A percentile compares a stretch with the other conserved stretches of the same genome.
Conservation (phyloP, 1,284 basidiomycete genomes). For the Cystobasidium pallidum region DNA sequence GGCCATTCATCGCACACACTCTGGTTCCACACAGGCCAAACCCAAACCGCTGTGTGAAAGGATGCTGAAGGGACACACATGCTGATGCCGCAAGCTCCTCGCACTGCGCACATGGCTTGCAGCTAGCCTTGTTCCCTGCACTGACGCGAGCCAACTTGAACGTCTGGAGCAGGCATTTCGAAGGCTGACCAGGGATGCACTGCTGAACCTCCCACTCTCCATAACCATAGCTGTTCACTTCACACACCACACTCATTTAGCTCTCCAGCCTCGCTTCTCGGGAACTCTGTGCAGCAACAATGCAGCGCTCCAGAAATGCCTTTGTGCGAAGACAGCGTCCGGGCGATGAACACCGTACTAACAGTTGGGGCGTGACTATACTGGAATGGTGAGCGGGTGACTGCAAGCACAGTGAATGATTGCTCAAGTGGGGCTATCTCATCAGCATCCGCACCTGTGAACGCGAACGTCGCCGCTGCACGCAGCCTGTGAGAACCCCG, state of each 20-base stretch:
- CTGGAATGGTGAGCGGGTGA: slow-evolving; percentile 2
- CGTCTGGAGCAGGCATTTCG: too few species aligned
- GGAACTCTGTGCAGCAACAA: neutral
- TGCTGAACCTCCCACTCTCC: too few species aligned
- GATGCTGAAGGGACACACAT: neutral
- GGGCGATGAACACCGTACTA: neutral
- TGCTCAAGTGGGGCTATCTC: too few species aligned
- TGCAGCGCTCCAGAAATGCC: neutral
- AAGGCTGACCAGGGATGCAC: too few species aligned
- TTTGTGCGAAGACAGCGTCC: slow-evolving; percentile 11
- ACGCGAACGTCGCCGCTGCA: neutral
- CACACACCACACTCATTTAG: neutral
- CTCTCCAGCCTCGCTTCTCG: too few species aligned
- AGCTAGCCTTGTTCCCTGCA: neutral
- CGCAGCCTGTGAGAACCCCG: neutral
- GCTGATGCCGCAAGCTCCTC: neutral
- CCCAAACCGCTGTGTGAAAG: neutral
- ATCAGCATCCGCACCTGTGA: neutral
- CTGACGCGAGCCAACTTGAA: too few species aligned
- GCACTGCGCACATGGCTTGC: neutral
- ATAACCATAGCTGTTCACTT: neutral
- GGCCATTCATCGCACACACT: too few species aligned
- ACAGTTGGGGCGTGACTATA: neutral
- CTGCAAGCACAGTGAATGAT: too few species aligned
- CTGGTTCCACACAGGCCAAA: too few species aligned